A percentile compares a stretch with the other conserved stretches of the same genome.
Conservation (phyloP, 1,284 basidiomycete genomes). For the Rhodotorula sp. region DNA sequence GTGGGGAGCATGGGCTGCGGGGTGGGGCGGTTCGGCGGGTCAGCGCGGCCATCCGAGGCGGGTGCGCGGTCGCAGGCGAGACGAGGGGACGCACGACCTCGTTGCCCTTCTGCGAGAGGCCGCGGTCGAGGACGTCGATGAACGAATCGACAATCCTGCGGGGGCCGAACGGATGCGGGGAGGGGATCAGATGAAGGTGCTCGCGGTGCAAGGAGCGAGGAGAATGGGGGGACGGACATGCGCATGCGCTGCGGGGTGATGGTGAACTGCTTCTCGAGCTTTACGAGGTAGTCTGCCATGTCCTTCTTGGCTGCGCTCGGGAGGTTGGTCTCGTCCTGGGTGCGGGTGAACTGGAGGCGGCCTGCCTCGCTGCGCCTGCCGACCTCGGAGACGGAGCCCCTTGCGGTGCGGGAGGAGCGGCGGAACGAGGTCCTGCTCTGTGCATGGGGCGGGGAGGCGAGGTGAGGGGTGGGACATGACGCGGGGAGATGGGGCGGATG, state of each 20-base stretch:
- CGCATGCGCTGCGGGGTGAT: conserved; percentile 91
- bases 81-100: conserved; percentile 70
- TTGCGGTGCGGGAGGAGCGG: conserved; percentile 21
- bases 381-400: conserved; percentile 35
- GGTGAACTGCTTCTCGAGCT: conserved; percentile 59
- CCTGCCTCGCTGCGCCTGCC: conserved; percentile 32
- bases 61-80: no score
- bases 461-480: neutral
- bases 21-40: neutral
- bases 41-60: no score
- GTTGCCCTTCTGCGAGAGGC: conserved; percentile 79
- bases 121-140: conserved; percentile 84
- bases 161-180: no score
- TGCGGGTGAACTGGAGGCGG: conserved; percentile 26
- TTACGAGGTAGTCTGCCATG: conserved; percentile 45
- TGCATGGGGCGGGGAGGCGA: no score
- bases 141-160: conserved; percentile 85
- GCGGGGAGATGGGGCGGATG: neutral
- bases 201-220: neutral
- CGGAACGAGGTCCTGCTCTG: conserved; percentile 23
- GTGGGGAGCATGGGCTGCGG: conserved; percentile 68
- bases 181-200: no score
- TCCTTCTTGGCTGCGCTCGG: conserved; percentile 38
- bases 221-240: conserved; percentile 54
- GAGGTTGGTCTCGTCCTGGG: conserved; percentile 16